phyloP scores from a whole-genome alignment of 192 early-diverging fungal genomes.

The Chytriomyces sp. region DNA sequence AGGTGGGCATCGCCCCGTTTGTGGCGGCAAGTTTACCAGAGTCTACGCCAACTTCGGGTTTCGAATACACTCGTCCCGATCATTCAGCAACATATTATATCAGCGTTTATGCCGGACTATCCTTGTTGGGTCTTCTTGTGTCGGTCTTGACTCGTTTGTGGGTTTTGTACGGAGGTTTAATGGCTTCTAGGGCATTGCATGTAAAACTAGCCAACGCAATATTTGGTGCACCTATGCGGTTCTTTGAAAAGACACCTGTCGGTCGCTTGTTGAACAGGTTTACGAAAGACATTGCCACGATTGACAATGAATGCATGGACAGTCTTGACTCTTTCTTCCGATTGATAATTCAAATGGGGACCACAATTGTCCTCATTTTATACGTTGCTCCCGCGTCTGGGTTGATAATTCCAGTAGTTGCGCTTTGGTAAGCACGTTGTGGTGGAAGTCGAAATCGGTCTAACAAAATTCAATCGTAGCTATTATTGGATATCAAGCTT shows the following conservation, averaged over 20 bases:
- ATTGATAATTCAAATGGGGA: conserved; percentile 13
- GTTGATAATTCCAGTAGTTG: conserved; percentile 43
- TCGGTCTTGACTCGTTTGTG: conserved; percentile 11
- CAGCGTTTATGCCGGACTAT: conserved; percentile 31
- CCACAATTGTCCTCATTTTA: conserved; percentile 20
- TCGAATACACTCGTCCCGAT: no score
- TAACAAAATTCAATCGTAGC: conserved; percentile 13
- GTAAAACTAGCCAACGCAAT: conserved; percentile 39
- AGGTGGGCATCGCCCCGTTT: background rate
- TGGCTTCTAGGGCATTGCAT: conserved; percentile 33
- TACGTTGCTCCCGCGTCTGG: conserved; percentile 56
- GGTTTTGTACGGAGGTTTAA: conserved; percentile 31
- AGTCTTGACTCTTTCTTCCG: conserved; percentile 28
- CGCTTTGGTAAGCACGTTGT: conserved; percentile 44
- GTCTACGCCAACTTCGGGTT: no score
- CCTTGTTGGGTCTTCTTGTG: conserved; percentile 33
- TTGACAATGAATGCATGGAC: conserved; percentile 31
- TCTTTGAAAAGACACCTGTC: conserved; percentile 43
- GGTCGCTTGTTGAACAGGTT: conserved; percentile 74
- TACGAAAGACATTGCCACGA: conserved; percentile 54
- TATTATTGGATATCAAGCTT: conserved; percentile 67
- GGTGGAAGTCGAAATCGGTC: background rate
- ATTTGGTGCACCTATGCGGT: conserved; percentile 42
- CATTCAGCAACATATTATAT: conserved; percentile 36
- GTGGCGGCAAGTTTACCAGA: no score